Evolutionary conservation across 2,329 filamentous ascomycete genomes (phyloP).

Genomic region (Fusarium subglutinans): DNA sequence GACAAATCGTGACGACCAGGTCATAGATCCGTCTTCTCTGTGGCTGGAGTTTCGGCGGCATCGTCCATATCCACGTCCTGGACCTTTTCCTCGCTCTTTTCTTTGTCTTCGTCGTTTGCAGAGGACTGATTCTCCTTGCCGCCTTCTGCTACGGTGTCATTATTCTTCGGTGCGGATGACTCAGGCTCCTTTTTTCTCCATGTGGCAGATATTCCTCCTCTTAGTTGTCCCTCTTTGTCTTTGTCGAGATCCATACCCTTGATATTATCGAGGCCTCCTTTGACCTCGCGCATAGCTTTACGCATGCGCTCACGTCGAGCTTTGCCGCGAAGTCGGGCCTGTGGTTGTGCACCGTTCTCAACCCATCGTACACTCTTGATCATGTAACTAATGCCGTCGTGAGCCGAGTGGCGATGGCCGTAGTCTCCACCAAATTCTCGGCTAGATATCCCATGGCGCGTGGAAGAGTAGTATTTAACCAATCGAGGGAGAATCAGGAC

Average conservation of each 20-base stretch:
- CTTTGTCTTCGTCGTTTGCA: constrained; percentile 15
- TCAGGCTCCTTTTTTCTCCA: constrained; percentile 48
- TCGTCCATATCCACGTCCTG: constrained; percentile 49
- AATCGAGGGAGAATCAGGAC: constrained; percentile 83
- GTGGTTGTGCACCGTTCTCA: constrained; percentile 73
- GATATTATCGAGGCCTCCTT: constrained; percentile 48
- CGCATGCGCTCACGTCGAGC: constrained; percentile 66
- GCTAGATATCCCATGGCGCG: constrained; percentile 83
- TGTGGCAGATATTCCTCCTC: constrained; percentile 46
- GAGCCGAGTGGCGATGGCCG: constrained; percentile 57
- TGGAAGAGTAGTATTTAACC: constrained; percentile 77
- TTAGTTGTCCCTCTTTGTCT: constrained; percentile 40
- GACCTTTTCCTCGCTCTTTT: constrained; percentile 10
- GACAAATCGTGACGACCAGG: constrained; percentile 12
- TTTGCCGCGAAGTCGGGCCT: constrained; percentile 65
- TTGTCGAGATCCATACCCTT: constrained; percentile 40
- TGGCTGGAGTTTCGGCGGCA: constrained; percentile 13
- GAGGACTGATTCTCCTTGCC: constrained; percentile 59
- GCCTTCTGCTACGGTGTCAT: constrained; percentile 47
- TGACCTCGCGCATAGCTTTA: constrained; percentile 63
- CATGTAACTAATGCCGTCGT: constrained; percentile 92
- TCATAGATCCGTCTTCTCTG: constrained; percentile 32
- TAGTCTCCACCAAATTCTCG: constrained; percentile 75
- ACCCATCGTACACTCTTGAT: constrained; percentile 86
- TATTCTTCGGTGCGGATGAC: constrained; percentile 39